phyloP scores from a whole-genome alignment of 164 flowering plant genomes.

The Sedum album region DNA sequence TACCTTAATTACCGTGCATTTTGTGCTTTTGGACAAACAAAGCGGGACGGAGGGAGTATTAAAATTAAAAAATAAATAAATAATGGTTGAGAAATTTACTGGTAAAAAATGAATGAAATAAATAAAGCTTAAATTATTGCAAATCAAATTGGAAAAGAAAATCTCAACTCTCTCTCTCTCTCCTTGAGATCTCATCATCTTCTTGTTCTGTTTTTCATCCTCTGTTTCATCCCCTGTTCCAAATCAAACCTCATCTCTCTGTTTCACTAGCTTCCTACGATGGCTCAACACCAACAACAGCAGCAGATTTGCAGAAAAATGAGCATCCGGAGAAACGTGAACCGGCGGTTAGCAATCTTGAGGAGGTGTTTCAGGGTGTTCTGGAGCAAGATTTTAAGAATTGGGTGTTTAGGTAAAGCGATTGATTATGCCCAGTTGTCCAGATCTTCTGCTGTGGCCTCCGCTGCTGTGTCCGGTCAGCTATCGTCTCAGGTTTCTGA shows the following conservation, averaged over 20 bases:
- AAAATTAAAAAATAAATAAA: neutral
- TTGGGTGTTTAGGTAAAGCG: slow-evolving; percentile 15
- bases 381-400: slow-evolving; percentile 15
- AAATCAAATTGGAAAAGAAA: neutral
- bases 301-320: slow-evolving; percentile 11
- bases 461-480: neutral
- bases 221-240: neutral
- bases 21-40: no score
- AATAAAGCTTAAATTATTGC: neutral
- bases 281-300: slow-evolving; percentile 3
- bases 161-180: no score
- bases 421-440: slow-evolving; percentile 17
- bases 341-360: slow-evolving; percentile 14
- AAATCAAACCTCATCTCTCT: neutral
- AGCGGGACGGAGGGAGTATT: no score
- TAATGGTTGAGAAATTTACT: slow-evolving; percentile 2
- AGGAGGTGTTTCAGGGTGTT: slow-evolving; percentile 16
- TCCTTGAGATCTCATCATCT: neutral
- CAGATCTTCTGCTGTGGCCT: neutral
- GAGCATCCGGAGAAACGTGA: slow-evolving; percentile 13
- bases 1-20: no score
- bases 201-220: neutral
- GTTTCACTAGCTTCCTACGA: neutral
- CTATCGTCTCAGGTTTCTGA: neutral
- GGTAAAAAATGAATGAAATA: neutral